Evolutionary conservation across 108 stramenopile species (phyloP), one percentile per base, ranked within the genome.

Genomic region (Pseudonitzschia multistriata): DNA sequence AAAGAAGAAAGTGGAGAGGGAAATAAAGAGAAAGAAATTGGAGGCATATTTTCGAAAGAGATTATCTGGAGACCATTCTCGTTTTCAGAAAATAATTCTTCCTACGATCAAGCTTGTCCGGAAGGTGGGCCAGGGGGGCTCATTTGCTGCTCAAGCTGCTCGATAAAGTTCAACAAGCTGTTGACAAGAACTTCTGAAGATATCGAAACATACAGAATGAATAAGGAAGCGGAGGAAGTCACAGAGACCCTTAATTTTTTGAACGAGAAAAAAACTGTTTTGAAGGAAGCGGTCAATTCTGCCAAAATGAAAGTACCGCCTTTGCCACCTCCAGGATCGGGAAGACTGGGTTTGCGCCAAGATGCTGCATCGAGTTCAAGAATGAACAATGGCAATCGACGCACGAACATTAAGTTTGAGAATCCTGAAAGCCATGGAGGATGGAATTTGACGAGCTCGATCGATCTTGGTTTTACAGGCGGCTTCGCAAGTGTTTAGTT

Each of bases 61-160:
- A 34, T 76, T 19, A 33, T 34, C 14, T 76, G 75, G 75, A 70
- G 67, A 19, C 75, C 75, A 14, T 57, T 62, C 53, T 34, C 55
- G 3, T 52, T 62, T 40, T 4, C 7, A 6, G 42, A 33, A 15
- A 62, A 48, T 24, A 47, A 59, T 45, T 27, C 19, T 6, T 22
- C 55, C 11, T 62, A 68, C 36, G 67, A 62, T 30, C 37, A 50
- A 62, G 47, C 81, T 11, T 94, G 93, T 77, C 88, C 90, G n/a
- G 76, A 48, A 40, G 89, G 88, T n/a, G 93, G 93, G 14, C 88
- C 93, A 6, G 57, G 88, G 22, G 93, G 93, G 14, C 74, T 91
- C 15, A 87, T 91, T 68, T 94, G 93, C 62, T 94, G 93, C 61
- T 48, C 84, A 11, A 48, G 54, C 45, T 94, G 90, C 50, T 70